These are phyloP conservation scores for Plantago rigida DNA, from an alignment of 305 asterid species.

Conservation along the genomic window DNA sequence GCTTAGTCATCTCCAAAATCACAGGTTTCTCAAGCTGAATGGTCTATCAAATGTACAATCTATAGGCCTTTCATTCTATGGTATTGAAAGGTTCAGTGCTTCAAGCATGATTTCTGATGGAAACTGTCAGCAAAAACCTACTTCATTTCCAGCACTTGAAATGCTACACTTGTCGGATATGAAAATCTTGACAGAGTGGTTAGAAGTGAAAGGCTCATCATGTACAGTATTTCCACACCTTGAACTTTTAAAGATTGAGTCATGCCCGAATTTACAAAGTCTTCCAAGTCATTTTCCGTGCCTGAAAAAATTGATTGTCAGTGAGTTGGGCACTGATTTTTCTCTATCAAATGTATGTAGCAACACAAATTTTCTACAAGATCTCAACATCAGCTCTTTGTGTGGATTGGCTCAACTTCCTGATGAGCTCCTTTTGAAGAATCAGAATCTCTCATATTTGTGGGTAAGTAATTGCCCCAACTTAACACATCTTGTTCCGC, in stretches of 20 bases:
- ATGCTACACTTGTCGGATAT: neutral
- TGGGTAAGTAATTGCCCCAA: neutral
- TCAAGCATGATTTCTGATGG: neutral
- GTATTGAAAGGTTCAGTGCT: neutral
- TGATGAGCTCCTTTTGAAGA: neutral
- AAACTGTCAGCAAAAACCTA: too few relatives aligned
- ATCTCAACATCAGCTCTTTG: neutral
- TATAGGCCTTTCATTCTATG: neutral
- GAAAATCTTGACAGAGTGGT: too few relatives aligned
- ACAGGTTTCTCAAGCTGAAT: neutral
- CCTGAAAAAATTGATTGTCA: slow-evolving; percentile 22
- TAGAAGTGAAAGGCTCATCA: too few relatives aligned
- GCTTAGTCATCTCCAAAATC: neutral
- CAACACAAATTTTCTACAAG: slow-evolving; percentile 4
- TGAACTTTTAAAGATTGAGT: too few relatives aligned
- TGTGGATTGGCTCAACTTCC: neutral
- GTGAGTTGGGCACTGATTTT: neutral
- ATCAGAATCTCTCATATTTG: neutral
- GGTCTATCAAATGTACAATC: neutral
- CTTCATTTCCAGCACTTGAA: too few relatives aligned
- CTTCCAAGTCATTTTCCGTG: neutral
- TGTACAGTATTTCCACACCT: too few relatives aligned
- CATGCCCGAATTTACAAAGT: too few relatives aligned
- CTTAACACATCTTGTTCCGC: neutral
- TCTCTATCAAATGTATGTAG: slow-evolving; percentile 13